These are phyloP conservation scores for Fagus sylvatica DNA, from an alignment of 306 rosid species.

Conservation along the genomic window DNA sequence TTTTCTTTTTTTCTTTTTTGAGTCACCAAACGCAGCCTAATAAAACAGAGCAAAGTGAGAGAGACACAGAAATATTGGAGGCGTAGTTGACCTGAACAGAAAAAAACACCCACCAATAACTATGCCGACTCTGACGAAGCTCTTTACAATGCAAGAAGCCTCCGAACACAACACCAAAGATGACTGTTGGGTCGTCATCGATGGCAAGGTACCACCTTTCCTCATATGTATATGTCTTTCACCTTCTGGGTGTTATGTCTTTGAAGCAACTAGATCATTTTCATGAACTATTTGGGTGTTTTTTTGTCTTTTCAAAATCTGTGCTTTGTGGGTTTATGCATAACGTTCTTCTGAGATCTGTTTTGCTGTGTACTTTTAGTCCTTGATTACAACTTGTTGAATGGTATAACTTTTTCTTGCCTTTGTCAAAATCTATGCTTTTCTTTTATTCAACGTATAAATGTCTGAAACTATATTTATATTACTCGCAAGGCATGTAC, in stretches of 20 bases:
- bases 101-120: not conserved
- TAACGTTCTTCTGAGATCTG: not conserved
- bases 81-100: not conserved
- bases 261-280: not conserved
- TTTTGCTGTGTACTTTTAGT: not conserved
- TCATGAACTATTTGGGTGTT: not conserved
- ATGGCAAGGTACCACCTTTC: slow-evolving; percentile 64
- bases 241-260: not conserved
- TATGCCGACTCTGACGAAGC: slow-evolving; percentile 69
- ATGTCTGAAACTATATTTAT: not conserved
- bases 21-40: too few relatives aligned
- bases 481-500: not conserved
- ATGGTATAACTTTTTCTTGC: too few relatives aligned
- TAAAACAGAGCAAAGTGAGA: not conserved
- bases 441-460: not conserved
- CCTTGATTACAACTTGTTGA: not conserved
- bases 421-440: too few relatives aligned
- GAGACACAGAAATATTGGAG: slow-evolving; percentile 2
- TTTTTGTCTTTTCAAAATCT: not conserved
- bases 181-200: slow-evolving; percentile 84
- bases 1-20: too few relatives aligned
- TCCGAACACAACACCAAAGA: slow-evolving; percentile 64
- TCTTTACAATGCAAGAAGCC: slow-evolving; percentile 61
- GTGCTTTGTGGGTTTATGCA: not conserved
- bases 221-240: too few relatives aligned